Percentiles rank a stretch among this genome's conserved stretches.
phyloP scores from a whole-genome alignment of 1,139 yeast genomes.

The Zygosaccharomyces pseudobailii region DNA sequence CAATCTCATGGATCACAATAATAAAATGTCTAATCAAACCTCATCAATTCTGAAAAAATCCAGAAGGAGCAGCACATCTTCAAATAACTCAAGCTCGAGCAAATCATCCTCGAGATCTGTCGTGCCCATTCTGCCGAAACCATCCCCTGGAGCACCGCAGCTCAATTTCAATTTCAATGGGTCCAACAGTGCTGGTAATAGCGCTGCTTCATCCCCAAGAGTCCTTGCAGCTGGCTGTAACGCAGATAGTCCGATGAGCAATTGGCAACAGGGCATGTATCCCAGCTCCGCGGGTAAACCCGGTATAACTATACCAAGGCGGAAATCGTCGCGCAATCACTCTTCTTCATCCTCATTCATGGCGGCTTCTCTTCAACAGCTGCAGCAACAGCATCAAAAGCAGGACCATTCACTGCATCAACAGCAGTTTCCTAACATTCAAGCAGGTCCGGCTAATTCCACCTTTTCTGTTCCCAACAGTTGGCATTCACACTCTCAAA shows the following conservation, averaged over 20 bases:
- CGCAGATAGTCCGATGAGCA: conserved; percentile 19
- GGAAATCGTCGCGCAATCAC: conserved; percentile 27
- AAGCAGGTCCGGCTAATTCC: conserved; percentile 11
- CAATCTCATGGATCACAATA: conserved; percentile 19
- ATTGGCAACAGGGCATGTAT: conserved; percentile 18
- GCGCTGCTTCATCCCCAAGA: conserved; percentile 32
- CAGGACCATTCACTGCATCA: conserved; percentile 12
- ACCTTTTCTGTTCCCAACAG: conserved; percentile 17
- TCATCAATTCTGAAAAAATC: conserved; percentile 15
- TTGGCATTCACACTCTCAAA: conserved; percentile 15
- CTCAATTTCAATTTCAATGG: conserved; percentile 8
- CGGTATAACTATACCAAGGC: conserved; percentile 28
- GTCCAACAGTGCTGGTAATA: conserved; percentile 23
- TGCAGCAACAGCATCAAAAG: conserved; percentile 25
- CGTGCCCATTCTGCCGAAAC: conserved; percentile 35
- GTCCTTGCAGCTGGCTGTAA: conserved; percentile 11
- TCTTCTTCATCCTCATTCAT: conserved; percentile 31
- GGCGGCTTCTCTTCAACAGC: conserved; percentile 25
- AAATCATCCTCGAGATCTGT: conserved; percentile 31
- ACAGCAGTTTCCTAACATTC: conserved; percentile 5
- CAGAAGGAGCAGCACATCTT: conserved; percentile 31
- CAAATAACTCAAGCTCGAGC: conserved; percentile 29
- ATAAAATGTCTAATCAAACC: conserved; percentile 11
- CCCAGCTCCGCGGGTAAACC: conserved; percentile 23
- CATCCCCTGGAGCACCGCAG: conserved; percentile 20